Evolutionary conservation across 805 yeast genomes (phyloP), one percentile per base, ranked within the genome.

Genomic region (Hanseniaspora taiwanica): DNA sequence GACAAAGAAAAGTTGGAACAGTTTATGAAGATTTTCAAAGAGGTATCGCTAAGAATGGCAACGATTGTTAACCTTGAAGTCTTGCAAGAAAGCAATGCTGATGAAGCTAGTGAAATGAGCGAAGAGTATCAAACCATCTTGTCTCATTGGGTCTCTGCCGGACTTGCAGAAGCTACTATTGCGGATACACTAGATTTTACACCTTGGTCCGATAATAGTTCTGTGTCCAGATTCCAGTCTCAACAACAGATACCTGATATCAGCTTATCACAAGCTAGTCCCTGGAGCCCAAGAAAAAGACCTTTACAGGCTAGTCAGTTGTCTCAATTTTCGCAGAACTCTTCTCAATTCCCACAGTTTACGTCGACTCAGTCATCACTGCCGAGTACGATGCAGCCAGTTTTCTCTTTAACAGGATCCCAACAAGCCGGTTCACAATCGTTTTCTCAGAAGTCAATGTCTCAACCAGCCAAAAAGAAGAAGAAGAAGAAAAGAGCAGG

Each of bases 401-500:
- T 60, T 38, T 58, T 58, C 39, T 48, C 59, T n/a, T 39, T 56
- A 14, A 8, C 4, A 12, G 29, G 29, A 25, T 25, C 29, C 10
- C 29, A 25, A 7, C 29, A 25, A 14, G 29, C 27, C 29, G n/a
- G n/a, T n/a, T n/a, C n/a, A n/a, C 42, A 49, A 4, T 17, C 43
- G 2, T 40, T 43, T 3, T 36, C 44, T 47, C 56, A 52, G 38
- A 41, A 49, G 17, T 40, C 43, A 1, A 24, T 27, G 9, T 44
- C 51, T 2, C 46, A 40, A 36, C 27, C 38, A 29, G 21, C 43
- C n/a, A n/a, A n/a, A n/a, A n/a, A n/a, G 4, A 57, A 53, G 42
- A 60, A 56, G 48, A 63, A 58, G 48, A 69, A 66, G 58, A 69
- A 65, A 51, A 65, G 62, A 46, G 62, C 65, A 42, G 65, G 74